phyloP scores from a whole-genome alignment of 192 early-diverging fungal genomes.

The Funneliformis mosseae region DNA sequence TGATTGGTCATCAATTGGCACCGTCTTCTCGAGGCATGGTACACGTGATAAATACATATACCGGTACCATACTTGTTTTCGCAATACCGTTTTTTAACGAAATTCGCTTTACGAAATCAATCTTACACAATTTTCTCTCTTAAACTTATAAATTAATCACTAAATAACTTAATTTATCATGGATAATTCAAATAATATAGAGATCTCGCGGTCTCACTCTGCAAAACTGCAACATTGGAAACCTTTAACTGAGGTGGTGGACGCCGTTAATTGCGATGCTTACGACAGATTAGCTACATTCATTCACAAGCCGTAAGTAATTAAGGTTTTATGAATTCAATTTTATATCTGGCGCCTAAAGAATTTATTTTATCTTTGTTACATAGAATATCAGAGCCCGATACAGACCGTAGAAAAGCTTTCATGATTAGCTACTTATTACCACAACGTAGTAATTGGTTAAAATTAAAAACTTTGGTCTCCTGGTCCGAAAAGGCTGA shows the following conservation, averaged over 20 bases:
- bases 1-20: no score
- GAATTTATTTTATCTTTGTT: neutral
- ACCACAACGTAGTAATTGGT: slow-evolving; percentile 3
- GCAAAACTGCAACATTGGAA: neutral
- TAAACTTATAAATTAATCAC: neutral
- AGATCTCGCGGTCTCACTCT: neutral
- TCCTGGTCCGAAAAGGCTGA: slow-evolving; percentile 11
- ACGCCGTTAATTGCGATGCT: slow-evolving; percentile 6
- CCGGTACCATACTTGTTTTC: no score
- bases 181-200: neutral
- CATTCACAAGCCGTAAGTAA: neutral
- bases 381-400: neutral
- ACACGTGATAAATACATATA: no score
- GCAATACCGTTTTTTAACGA: no score
- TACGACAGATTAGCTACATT: neutral
- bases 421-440: slow-evolving; percentile 5
- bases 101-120: no score
- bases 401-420: neutral
- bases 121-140: neutral
- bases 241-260: neutral
- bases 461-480: slow-evolving; percentile 7
- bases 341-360: neutral
- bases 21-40: no score
- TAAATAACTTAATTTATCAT: neutral
- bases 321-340: neutral